These are phyloP conservation scores for Lecanicillium sp. DNA, from an alignment of 2,329 filamentous ascomycete species.

Conservation along the genomic window DNA sequence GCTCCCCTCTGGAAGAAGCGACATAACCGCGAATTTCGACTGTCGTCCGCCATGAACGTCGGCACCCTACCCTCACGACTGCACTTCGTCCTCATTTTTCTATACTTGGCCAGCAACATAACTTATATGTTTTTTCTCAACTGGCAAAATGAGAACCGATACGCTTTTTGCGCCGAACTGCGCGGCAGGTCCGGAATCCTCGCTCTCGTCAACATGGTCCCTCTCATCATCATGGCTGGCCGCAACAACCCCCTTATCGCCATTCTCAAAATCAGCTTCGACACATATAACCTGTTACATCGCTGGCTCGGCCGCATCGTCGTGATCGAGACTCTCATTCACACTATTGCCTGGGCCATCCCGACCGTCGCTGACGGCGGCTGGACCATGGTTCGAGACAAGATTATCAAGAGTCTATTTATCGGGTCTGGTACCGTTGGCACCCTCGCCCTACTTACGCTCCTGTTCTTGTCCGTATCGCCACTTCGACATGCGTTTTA, in stretches of 20 bases:
- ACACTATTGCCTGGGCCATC: constrained; percentile 66
- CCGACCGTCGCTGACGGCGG: constrained; percentile 61
- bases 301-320: constrained; percentile 73
- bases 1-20: constrained; percentile 57
- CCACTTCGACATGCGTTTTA: constrained; percentile 91
- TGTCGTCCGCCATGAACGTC: constrained; percentile 51
- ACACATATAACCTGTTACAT: constrained; percentile 76
- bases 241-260: constrained; percentile 89
- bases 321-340: constrained; percentile 57
- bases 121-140: constrained; percentile 55
- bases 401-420: constrained; percentile 51
- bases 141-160: constrained; percentile 49
- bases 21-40: constrained; percentile 57
- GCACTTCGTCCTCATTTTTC: constrained; percentile 46
- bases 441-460: constrained; percentile 50
- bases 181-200: constrained; percentile 80
- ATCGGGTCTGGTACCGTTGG: constrained; percentile 57
- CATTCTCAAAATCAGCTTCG: constrained; percentile 80
- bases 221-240: constrained; percentile 78
- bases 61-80: constrained; percentile 58
- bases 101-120: constrained; percentile 53
- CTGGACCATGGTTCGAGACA: constrained; percentile 46
- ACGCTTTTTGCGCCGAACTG: constrained; percentile 67
- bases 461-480: constrained; percentile 65
- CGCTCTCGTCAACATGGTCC: constrained; percentile 83